A percentile compares a stretch with the other conserved stretches of the same genome.
Evolutionary conservation across 2,329 filamentous ascomycete species (phyloP).

Genomic region (Fusarium burgessii): DNA sequence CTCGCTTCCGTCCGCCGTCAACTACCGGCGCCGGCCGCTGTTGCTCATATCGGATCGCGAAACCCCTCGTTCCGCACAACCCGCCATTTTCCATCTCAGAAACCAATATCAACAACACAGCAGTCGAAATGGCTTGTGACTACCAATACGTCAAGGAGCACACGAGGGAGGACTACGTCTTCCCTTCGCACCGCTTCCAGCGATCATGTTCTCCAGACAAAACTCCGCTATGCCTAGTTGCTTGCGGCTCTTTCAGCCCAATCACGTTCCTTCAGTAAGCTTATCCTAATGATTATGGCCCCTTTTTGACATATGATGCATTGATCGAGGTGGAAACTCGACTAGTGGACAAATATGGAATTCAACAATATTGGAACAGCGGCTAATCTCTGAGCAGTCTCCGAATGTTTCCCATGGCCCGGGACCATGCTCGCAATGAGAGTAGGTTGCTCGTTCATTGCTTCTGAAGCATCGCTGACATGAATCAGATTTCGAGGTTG

Average conservation of each 20-base stretch:
- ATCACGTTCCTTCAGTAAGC: constrained; percentile 33
- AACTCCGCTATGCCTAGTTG: constrained; percentile 74
- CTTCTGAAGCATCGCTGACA: constrained; percentile 9
- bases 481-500: constrained; percentile 74
- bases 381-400: constrained; percentile 18
- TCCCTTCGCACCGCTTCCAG: constrained; percentile 71
- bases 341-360: background rate
- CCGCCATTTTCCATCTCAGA: constrained; percentile 17
- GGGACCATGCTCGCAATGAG: constrained; percentile 75
- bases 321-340: background rate
- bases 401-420: constrained; percentile 82
- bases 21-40: constrained; percentile 38
- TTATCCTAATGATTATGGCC: background rate
- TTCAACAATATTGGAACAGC: background rate
- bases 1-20: constrained; percentile 34
- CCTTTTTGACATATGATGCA: too few relatives aligned
- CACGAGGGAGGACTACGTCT: constrained; percentile 63
- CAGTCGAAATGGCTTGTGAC: constrained; percentile 46
- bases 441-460: constrained; percentile 38
- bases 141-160: constrained; percentile 52
- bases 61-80: constrained; percentile 31
- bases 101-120: constrained; percentile 2
- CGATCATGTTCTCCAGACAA: constrained; percentile 65
- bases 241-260: constrained; percentile 70
- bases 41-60: constrained; percentile 24